A percentile compares a stretch with the other conserved stretches of the same genome.
Evolutionary conservation across 331 rosid genomes (phyloP).

Genomic region (Rosa hybrid): DNA sequence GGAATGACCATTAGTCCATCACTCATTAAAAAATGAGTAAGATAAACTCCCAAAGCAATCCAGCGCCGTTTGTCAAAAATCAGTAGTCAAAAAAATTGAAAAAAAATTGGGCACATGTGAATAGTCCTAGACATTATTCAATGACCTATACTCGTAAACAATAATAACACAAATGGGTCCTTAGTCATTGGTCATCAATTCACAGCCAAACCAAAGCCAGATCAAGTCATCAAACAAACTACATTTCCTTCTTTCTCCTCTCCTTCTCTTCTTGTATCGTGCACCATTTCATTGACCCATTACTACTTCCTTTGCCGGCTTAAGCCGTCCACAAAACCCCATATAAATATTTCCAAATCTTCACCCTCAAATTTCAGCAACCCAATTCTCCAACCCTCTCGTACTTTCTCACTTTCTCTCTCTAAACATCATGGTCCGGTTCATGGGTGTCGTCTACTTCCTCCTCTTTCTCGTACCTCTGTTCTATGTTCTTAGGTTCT

Average conservation of each 20-base stretch:
- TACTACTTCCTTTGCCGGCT: conserved; percentile 26
- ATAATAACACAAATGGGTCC: not conserved
- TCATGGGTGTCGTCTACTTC: not conserved
- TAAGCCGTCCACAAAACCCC: not conserved
- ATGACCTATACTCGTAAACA: not conserved
- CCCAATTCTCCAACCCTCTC: not conserved
- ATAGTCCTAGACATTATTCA: not conserved
- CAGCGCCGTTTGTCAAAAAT: conserved; percentile 21
- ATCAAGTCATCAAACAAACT: not conserved
- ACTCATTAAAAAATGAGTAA: not conserved
- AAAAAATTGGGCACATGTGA: not conserved
- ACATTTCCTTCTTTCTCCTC: not conserved
- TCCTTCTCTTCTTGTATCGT: not conserved
- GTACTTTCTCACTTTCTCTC: not conserved
- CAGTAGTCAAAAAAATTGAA: conserved; percentile 11
- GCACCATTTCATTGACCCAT: conserved; percentile 26
- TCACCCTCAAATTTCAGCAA: not conserved
- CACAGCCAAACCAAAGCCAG: conserved; percentile 32
- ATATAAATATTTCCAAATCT: not conserved
- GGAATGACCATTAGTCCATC: not conserved
- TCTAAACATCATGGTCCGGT: conserved; percentile 31
- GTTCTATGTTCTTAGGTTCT: conserved; percentile 33
- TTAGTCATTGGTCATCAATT: conserved; percentile 33
- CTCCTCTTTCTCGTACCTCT: conserved; percentile 34
- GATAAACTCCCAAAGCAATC: not conserved